A percentile compares a stretch with the other conserved stretches of the same genome.
These are phyloP conservation scores for Elsinoe arachidis DNA, from an alignment of 2,329 filamentous ascomycete species.

Conservation along the genomic window DNA sequence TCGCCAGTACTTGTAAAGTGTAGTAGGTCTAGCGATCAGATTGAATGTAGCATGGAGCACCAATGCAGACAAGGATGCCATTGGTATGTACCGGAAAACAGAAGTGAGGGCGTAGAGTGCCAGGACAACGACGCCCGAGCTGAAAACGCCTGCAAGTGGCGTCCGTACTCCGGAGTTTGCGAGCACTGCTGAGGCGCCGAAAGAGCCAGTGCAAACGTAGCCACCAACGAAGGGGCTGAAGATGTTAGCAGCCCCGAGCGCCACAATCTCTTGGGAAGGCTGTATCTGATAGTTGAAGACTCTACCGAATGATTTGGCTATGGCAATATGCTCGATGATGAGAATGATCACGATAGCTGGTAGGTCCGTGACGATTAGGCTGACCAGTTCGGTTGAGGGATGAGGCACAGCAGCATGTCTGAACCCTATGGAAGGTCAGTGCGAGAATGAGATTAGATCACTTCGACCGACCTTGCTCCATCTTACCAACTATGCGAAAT, in stretches of 20 bases:
- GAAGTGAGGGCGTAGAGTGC: constrained; percentile 82
- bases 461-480: constrained; percentile 62
- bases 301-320: constrained; percentile 90
- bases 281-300: constrained; percentile 97
- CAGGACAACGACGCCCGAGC: constrained; percentile 72
- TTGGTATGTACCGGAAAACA: constrained; percentile 91
- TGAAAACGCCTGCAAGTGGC: constrained; percentile 82
- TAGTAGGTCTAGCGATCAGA: constrained; percentile 82
- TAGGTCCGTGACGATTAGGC: constrained; percentile 59
- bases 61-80: constrained; percentile 68
- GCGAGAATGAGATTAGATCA: constrained; percentile 57
- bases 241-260: constrained; percentile 83
- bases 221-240: constrained; percentile 85
- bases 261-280: constrained; percentile 89
- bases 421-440: constrained; percentile 48
- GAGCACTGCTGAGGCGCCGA: constrained; percentile 92
- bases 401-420: constrained; percentile 67
- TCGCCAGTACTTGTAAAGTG: constrained; percentile 89
- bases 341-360: constrained; percentile 88
- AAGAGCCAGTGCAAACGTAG: constrained; percentile 89
- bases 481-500: constrained; percentile 33
- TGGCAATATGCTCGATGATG: constrained; percentile 92
- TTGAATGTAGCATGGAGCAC: constrained; percentile 96
- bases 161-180: constrained; percentile 92
- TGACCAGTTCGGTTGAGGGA: constrained; percentile 58